Conservation (phyloP, 2,329 filamentous ascomycete genomes). For the Trichoderma polysporum region DNA sequence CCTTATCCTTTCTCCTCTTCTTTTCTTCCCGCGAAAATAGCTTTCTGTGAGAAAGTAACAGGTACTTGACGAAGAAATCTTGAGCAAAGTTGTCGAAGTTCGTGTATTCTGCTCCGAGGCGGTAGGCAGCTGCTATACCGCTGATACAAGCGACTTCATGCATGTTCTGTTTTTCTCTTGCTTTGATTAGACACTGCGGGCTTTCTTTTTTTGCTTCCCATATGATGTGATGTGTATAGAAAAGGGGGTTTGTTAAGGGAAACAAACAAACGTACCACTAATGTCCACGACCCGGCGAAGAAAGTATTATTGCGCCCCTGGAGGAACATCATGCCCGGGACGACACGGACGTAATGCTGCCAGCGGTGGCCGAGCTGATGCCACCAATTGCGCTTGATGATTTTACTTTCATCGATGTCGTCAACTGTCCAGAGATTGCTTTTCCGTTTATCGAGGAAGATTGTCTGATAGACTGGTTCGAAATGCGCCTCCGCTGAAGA, state of each 20-base stretch:
- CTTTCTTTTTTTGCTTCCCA: neutral
- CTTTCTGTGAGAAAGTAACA: constrained; percentile 46
- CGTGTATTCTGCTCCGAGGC: constrained; percentile 63
- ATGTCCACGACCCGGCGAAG: constrained; percentile 67
- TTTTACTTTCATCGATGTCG: constrained; percentile 58
- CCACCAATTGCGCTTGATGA: constrained; percentile 66
- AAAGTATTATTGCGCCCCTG: constrained; percentile 63
- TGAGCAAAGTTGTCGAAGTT: constrained; percentile 56
- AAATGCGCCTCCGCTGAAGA: constrained; percentile 28
- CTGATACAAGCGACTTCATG: constrained; percentile 70
- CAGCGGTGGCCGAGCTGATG: constrained; percentile 65
- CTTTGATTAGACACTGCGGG: neutral
- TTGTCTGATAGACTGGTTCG: constrained; percentile 69
- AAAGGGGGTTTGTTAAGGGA: neutral
- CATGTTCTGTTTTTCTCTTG: constrained; percentile 48
- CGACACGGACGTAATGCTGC: constrained; percentile 63
- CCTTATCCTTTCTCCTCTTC: constrained; percentile 21
- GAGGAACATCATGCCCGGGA: constrained; percentile 71
- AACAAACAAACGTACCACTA: constrained; percentile 51
- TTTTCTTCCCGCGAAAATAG: constrained; percentile 39
- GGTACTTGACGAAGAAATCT: constrained; percentile 48
- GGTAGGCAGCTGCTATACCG: constrained; percentile 69
- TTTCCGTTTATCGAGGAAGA: constrained; percentile 61
- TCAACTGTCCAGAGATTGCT: constrained; percentile 57
- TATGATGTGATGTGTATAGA: neutral